Evolutionary conservation across 2,329 filamentous ascomycete species (phyloP).

Genomic region (Colletotrichum lindemuthianum): DNA sequence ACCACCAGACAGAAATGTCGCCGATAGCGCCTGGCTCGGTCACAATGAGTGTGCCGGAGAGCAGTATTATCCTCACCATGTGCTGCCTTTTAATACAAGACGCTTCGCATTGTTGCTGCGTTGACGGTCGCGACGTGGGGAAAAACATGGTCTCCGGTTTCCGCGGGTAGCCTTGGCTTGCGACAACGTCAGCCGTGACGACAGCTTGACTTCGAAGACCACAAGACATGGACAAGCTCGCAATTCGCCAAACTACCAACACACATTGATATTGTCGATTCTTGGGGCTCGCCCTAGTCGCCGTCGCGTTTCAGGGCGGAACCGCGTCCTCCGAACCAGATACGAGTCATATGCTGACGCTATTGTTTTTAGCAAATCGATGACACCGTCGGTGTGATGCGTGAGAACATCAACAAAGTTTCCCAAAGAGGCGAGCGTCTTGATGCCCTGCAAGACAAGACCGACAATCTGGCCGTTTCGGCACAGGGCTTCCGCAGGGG

Average conservation of each 20-base stretch:
- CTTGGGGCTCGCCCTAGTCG: background rate
- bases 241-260: too few relatives aligned
- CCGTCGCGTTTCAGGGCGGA: conserved; percentile 24
- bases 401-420: conserved; percentile 97
- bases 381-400: conserved; percentile 93
- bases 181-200: conserved; percentile 1
- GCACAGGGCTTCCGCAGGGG: conserved; percentile 96
- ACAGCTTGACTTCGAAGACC: too few relatives aligned
- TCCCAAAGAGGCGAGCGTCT: conserved; percentile 91
- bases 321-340: conserved; percentile 6
- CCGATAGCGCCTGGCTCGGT: conserved; percentile 23
- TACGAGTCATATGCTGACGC: conserved; percentile 35
- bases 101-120: background rate
- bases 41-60: conserved; percentile 6
- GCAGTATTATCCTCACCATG: background rate
- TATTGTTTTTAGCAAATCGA: conserved; percentile 83
- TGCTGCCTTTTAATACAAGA: too few relatives aligned
- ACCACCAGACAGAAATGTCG: conserved; percentile 23
- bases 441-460: conserved; percentile 92
- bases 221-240: too few relatives aligned
- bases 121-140: conserved; percentile 2
- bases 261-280: too few relatives aligned
- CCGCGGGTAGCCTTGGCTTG: background rate
- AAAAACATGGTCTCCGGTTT: background rate
- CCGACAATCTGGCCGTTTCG: conserved; percentile 90